These are phyloP conservation scores for Microbotryum lychnidis-dioicae DNA, from an alignment of 1,284 basidiomycete species.

Conservation along the genomic window DNA sequence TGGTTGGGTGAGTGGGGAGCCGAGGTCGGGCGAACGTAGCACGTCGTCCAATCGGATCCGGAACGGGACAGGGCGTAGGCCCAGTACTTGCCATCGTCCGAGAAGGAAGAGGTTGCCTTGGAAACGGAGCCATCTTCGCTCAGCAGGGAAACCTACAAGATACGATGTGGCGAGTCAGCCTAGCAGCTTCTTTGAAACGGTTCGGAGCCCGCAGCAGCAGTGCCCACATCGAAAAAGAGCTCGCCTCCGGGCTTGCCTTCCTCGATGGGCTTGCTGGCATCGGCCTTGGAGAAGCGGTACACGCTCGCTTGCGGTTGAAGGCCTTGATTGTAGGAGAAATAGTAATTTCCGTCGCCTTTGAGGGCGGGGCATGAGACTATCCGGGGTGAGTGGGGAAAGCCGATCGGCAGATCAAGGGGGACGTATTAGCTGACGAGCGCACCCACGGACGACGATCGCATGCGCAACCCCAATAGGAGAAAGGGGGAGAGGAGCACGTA, in stretches of 20 bases:
- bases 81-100: constrained; percentile 58
- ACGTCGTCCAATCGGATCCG: constrained; percentile 60
- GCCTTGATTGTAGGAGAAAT: constrained; percentile 41
- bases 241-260: constrained; percentile 48
- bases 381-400: neutral
- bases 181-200: neutral
- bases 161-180: neutral
- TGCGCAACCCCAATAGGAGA: neutral
- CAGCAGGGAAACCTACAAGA: constrained; percentile 57
- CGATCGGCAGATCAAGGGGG: neutral
- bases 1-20: constrained; percentile 47
- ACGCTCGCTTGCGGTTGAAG: constrained; percentile 46
- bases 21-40: constrained; percentile 52
- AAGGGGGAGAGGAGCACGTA: constrained; percentile 34
- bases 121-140: constrained; percentile 65
- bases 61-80: constrained; percentile 69
- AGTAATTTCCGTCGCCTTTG: constrained; percentile 61
- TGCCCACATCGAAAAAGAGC: constrained; percentile 64
- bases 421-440: neutral
- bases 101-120: constrained; percentile 54
- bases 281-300: constrained; percentile 54
- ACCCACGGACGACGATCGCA: neutral
- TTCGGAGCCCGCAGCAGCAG: neutral
- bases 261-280: constrained; percentile 50
- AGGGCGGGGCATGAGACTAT: constrained; percentile 46